A percentile compares a stretch with the other conserved stretches of the same genome.
Conservation (phyloP, 768 basidiomycete genomes). For the Rhodotorula kratochvilovae region DNA sequence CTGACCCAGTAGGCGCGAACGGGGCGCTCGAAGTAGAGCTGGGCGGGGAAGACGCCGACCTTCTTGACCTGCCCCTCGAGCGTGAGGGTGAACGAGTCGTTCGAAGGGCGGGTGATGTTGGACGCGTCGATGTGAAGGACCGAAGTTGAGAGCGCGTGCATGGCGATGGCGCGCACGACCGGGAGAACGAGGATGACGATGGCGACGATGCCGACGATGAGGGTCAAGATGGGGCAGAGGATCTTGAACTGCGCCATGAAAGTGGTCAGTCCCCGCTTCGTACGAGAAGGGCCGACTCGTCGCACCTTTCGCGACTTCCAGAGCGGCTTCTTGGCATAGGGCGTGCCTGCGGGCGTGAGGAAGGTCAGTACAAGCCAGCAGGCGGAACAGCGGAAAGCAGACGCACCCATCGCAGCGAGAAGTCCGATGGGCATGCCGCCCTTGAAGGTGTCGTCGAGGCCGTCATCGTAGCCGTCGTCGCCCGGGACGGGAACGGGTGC, state of each 20-base stretch:
- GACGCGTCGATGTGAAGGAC: conserved; percentile 27
- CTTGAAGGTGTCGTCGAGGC: conserved; percentile 19
- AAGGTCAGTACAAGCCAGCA: background rate
- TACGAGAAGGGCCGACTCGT: background rate
- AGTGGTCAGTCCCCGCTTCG: background rate
- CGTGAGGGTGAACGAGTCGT: conserved; percentile 30
- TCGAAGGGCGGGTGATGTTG: conserved; percentile 32
- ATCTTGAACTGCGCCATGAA: background rate
- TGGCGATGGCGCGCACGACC: conserved; percentile 26
- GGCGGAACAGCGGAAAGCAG: too few relatives aligned
- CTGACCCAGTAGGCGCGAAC: conserved; percentile 59
- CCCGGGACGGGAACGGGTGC: background rate
- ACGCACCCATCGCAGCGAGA: conserved; percentile 24
- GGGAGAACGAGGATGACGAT: conserved; percentile 28
- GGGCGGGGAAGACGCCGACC: conserved; percentile 62
- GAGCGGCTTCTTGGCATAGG: conserved; percentile 33
- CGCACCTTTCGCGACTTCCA: conserved; percentile 21
- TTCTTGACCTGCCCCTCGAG: conserved; percentile 54
- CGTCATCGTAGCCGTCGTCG: background rate
- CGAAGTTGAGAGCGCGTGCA: conserved; percentile 24
- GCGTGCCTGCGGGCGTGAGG: conserved; percentile 1
- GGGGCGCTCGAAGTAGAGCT: conserved; percentile 59
- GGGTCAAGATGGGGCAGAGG: conserved; percentile 21
- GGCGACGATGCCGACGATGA: conserved; percentile 9
- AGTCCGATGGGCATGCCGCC: conserved; percentile 31